Evolutionary conservation across 305 asterid genomes (phyloP), one percentile per base, ranked within the genome.

Genomic region (Fraxinus angustifolia): DNA sequence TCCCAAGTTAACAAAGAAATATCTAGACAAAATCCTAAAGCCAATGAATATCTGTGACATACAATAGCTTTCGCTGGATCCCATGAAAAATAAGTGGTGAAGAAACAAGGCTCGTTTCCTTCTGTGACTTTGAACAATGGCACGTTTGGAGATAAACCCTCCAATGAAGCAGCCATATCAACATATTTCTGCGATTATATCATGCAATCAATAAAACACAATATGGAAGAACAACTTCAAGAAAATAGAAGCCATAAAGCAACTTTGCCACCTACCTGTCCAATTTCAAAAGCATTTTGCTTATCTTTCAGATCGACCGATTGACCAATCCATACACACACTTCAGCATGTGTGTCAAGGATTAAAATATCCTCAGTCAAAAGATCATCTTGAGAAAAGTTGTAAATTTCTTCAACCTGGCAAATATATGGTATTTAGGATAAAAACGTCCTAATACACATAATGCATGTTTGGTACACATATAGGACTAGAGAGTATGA

Each of bases 71-170:
- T 91, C 75, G 88, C 89, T 79, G 89, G 88, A 84, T 92, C 97
- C 97, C 97, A 92, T 31, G 92, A 86, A 79, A 91, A 91, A 82
- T 82, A 89, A 79, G 91, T 75, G 76, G 97, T 91, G 89, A 92
- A 92, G 90, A 92, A 92, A 82, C 91, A 82, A 8, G 97, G 97
- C 75, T 92, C 97, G 28, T 91, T 88, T 87, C 97, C 97, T 84
- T 92, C 97, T 2, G 89, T 80, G 76, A 91, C 82, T 87, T 82
- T 89, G 90, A 91, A 92, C 48, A 91, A 81, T 38, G 97, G 93
- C 72, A 90, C 89, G 16, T 85, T 80, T 21, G 84, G 90, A 36
- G 90, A 82, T 81, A 91, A 79, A 45, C 93, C 95, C 19, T 92
- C 97, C 53, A 91, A 82, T 70, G 91, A 83, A 83, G 89, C 82